phyloP scores from a whole-genome alignment of 805 yeast genomes.

The Pichia gijzeniarum region DNA sequence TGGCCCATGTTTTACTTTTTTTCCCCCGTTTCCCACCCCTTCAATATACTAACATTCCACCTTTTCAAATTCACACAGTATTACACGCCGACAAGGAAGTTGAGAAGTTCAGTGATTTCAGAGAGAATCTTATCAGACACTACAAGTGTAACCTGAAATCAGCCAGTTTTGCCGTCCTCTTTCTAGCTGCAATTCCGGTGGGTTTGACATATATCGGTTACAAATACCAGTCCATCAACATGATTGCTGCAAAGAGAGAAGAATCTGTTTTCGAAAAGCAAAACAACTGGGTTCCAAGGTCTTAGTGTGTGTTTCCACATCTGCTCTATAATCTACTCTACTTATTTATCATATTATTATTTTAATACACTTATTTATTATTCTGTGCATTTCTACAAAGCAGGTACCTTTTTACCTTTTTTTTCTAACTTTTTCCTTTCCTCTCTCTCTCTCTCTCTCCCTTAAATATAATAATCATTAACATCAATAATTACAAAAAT shows the following conservation, averaged over 20 bases:
- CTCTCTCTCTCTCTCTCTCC: too few species aligned
- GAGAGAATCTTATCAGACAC: constrained; percentile 27
- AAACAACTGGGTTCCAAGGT: constrained; percentile 26
- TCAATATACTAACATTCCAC: not conserved
- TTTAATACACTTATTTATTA: constrained; percentile 1
- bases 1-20: constrained; percentile 1
- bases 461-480: not conserved
- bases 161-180: constrained; percentile 23
- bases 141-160: constrained; percentile 29
- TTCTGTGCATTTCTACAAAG: not conserved
- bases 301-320: constrained; percentile 6
- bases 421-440: too few species aligned
- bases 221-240: constrained; percentile 25
- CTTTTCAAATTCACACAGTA: constrained; percentile 15
- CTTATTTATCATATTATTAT: not conserved
- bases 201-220: constrained; percentile 28
- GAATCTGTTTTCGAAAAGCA: constrained; percentile 22
- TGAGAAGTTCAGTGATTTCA: constrained; percentile 26
- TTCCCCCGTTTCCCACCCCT: not conserved
- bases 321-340: not conserved
- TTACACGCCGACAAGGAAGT: constrained; percentile 29
- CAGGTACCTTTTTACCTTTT: not conserved
- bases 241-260: constrained; percentile 28
- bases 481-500: too few species aligned
- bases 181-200: constrained; percentile 29